A percentile compares a stretch with the other conserved stretches of the same genome.
Conservation (phyloP, 2,329 filamentous ascomycete genomes). For the Didymella glomerata region DNA sequence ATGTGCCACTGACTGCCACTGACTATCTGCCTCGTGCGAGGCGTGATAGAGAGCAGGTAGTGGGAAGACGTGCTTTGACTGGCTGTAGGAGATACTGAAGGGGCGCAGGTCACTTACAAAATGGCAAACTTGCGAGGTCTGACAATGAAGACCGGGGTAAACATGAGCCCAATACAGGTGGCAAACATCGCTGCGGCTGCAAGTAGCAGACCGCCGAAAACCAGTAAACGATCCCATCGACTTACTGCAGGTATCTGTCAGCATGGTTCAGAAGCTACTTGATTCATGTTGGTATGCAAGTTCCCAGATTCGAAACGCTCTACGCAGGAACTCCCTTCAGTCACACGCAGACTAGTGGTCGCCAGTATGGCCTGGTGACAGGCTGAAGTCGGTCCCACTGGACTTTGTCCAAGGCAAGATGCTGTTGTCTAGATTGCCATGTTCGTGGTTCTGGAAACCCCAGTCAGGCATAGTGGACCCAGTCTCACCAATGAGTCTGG, state of each 20-base stretch:
- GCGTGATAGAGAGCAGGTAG: conserved; percentile 28
- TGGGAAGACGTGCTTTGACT: conserved; percentile 28
- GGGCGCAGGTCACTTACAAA: conserved; percentile 73
- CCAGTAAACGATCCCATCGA: conserved; percentile 92
- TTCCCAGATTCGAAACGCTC: conserved; percentile 46
- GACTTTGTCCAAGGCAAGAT: conserved; percentile 22
- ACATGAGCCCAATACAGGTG: conserved; percentile 89
- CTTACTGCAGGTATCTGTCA: conserved; percentile 72
- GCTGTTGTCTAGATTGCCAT: conserved; percentile 36
- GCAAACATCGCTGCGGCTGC: conserved; percentile 84
- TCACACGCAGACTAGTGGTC: conserved; percentile 44
- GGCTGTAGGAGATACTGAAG: conserved; percentile 24
- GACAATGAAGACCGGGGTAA: conserved; percentile 71
- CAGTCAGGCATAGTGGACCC: conserved; percentile 38
- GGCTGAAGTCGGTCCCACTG: conserved; percentile 17
- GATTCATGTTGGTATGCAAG: conserved; percentile 46
- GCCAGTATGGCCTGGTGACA: conserved; percentile 42
- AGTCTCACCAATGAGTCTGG: conserved; percentile 34
- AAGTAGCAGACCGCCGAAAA: conserved; percentile 69
- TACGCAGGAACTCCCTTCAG: conserved; percentile 56
- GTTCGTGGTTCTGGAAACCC: conserved; percentile 21
- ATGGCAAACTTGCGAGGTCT: conserved; percentile 94
- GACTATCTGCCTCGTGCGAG: conserved; percentile 33
- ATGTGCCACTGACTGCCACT: conserved; percentile 43
- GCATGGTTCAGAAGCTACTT: conserved; percentile 36